Base-by-base conservation (phyloP, 2,329 filamentous ascomycete genomes). In the Cytospora schulzeri region DNA sequence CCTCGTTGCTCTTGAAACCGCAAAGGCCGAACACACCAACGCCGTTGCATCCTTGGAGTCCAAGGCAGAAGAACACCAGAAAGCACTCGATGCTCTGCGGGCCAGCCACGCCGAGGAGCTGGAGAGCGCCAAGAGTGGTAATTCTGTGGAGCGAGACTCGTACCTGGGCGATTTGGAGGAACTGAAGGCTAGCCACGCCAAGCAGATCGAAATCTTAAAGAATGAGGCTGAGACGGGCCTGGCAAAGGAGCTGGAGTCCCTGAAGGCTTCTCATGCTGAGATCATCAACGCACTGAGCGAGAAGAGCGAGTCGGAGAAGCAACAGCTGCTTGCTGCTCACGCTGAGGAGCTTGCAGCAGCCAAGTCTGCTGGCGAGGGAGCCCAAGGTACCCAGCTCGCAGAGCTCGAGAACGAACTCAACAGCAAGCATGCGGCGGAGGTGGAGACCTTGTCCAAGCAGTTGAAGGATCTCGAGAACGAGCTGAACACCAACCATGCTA, bases 61-160 rank as follows among this genome's bases (percentile, higher is more conserved):
- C 33, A 83, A 83, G 70, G 80, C 85, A 66, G 77, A 77, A 22
- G 81, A 84, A 62, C 81, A 87, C 68, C 79, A 86, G 68, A 78
- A 81, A 71, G 79, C 79, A 51, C 74, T 89, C 1, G 83, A 86
- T 50, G 81, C 83, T 2, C 74, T 89, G 55, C 82, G 79, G 65
- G 81, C 83, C 12, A 83, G 79, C 68, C 83, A 88, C 69, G 83
- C 83, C 6, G 83, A 87, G 76, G 85, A 85, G 70, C 72, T 89
- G 12, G 84, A 87, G 73, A 75, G 75, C 38, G 83, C 84, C 59
- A 85, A 86, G 77, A 83, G 80, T 60, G 78, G 76, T 57, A 79
- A 80, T 19, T 80, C 80, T 48, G 77, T 81, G 24, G 82, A 84
- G 59, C 76, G 79, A 66, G 79, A 84, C 33, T 73, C 80, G 28